Evolutionary conservation across 352 stramenopile species (phyloP).

Genomic region (Phytophthora pistaciae): DNA sequence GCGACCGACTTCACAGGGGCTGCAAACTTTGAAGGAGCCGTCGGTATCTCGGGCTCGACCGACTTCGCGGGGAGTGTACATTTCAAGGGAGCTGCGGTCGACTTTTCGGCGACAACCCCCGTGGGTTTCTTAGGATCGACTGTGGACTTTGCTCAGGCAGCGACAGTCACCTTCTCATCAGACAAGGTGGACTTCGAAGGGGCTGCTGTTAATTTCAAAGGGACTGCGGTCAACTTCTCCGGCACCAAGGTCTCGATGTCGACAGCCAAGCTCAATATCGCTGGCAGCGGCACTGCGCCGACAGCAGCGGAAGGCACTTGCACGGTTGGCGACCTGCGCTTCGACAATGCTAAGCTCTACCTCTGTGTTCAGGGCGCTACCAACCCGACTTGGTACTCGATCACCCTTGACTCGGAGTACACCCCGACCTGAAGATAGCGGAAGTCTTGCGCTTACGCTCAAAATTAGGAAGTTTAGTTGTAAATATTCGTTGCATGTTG

Average conservation of each 20-base stretch:
- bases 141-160: not conserved
- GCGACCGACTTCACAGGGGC: not conserved
- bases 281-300: constrained; percentile 9
- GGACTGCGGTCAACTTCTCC: constrained; percentile 21
- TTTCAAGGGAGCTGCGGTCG: not conserved
- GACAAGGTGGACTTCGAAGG: constrained; percentile 10
- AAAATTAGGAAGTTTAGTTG: not conserved
- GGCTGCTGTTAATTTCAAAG: constrained; percentile 9
- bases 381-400: not conserved
- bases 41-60: not conserved
- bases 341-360: constrained; percentile 28
- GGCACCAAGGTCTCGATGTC: constrained; percentile 10
- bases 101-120: not conserved
- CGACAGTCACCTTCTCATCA: constrained; percentile 14
- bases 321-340: constrained; percentile 37
- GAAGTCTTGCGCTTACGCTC: too few species aligned
- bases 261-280: constrained; percentile 28
- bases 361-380: constrained; percentile 32
- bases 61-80: not conserved
- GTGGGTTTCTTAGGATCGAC: constrained; percentile 1
- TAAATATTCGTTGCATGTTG: not conserved
- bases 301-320: constrained; percentile 8
- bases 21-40: not conserved
- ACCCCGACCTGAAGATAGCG: not conserved
- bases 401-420: not conserved